These are phyloP conservation scores for Scutellaria galericulata DNA, from an alignment of 257 asterid genomes.

Conservation along the genomic window DNA sequence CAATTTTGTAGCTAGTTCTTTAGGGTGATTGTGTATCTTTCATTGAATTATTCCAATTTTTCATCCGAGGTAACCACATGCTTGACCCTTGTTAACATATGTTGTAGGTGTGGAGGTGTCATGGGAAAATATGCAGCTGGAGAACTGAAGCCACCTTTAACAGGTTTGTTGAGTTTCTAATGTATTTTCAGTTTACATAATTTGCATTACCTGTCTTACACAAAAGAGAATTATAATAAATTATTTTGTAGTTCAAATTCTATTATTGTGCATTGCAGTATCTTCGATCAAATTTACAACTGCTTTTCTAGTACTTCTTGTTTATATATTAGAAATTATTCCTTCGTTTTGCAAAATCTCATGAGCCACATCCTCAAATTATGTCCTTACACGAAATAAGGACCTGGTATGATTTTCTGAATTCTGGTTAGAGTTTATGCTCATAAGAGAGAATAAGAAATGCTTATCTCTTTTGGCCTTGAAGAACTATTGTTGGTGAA, in stretches of 20 bases:
- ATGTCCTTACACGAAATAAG: not conserved
- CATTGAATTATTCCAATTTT: not conserved
- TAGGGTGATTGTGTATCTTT: constrained; percentile 14
- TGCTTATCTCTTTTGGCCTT: not conserved
- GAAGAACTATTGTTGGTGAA: not conserved
- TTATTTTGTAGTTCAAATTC: constrained; percentile 1
- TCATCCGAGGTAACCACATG: constrained; percentile 5
- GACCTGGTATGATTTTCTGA: not conserved
- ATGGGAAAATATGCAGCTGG: constrained; percentile 99
- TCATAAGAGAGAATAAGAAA: not conserved
- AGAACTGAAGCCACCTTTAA: constrained; percentile 91
- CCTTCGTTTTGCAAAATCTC: not conserved
- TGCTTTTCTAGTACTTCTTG: not conserved
- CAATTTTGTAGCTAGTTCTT: constrained; percentile 19
- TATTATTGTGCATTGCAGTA: not conserved
- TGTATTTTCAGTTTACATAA: not conserved
- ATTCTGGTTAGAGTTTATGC: not conserved
- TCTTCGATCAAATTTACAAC: not conserved
- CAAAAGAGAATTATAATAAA: not conserved
- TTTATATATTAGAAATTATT: not conserved
- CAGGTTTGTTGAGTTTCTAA: constrained; percentile 61
- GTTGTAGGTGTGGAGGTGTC: constrained; percentile 96
- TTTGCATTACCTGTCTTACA: constrained; percentile 21
- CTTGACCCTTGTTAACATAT: constrained; percentile 33
- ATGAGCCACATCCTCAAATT: not conserved